Base-by-base conservation (phyloP, 345 rosid species). In the Capsella bursapastoris region DNA sequence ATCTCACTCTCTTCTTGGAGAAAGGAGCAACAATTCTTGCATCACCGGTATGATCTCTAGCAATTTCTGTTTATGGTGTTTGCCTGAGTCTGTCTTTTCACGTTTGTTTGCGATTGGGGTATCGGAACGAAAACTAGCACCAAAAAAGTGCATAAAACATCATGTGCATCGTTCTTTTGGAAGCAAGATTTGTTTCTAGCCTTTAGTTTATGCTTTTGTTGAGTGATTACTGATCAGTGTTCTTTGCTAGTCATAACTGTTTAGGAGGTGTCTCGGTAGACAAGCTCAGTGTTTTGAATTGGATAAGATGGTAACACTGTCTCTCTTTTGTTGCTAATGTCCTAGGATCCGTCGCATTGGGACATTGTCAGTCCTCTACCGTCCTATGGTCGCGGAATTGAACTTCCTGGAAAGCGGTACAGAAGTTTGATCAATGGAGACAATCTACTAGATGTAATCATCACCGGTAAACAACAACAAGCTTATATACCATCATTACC, bases 1-100 rank as follows among this genome's bases (percentile, higher is more conserved):
- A 90, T 74, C 99, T 94, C 71, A 94, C 99, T 7, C 89, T 94
- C 70, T 94, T 91, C 82, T 73, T 94, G 72, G 97, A 85, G 70
- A 94, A 89, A 75, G 96, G 90, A 22, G 97, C 98, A 9, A 79
- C 86, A 35, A 89, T 94, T 74, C 96, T 94, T 68, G 99, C 90
- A 57, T 94, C 96, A 29, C 90, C 91, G 90, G 99, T 91, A 82
- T 49, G 44, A 59, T 61, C 61, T 56, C 43, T 43, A n/a, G 4
- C 66, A 22, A 32, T 45, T 0, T 25, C 16, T 16, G 0, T 44
- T 2, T 12, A 16, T 1, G 8, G 4, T 11, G 14, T 63, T 63
- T 44, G 38, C 5, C 43, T 28, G 13, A 27, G 1, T 12, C 25
- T 18, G 25, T 22, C 25, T 22, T 22, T 22, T 22, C 25, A 18